Conservation (phyloP, 768 basidiomycete species). For the Erythrobasidium yunnanense region DNA sequence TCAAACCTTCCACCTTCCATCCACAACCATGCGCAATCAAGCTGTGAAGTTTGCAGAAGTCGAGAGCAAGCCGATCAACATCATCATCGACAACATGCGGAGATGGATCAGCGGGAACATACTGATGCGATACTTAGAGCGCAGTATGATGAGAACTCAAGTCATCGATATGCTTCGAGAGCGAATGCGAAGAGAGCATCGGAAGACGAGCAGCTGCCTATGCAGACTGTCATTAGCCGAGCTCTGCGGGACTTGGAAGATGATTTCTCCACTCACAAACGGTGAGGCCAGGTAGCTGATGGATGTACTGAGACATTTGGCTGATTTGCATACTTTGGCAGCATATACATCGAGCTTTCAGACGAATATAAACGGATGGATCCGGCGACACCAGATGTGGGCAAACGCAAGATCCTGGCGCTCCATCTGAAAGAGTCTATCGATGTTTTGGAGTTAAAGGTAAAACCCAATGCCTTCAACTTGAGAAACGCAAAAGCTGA, state of each 20-base stretch:
- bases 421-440: slow-evolving; percentile 83
- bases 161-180: too few species aligned
- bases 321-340: slow-evolving; percentile 39
- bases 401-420: slow-evolving; percentile 73
- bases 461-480: slow-evolving; percentile 40
- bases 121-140: too few species aligned
- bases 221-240: slow-evolving; percentile 73
- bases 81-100: too few species aligned
- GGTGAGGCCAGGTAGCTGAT: slow-evolving; percentile 48
- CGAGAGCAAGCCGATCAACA: too few species aligned
- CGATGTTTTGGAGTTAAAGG: slow-evolving; percentile 83
- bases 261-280: slow-evolving; percentile 88
- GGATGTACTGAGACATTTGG: too few species aligned
- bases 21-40: slow-evolving; percentile 56
- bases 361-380: slow-evolving; percentile 89
- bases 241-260: slow-evolving; percentile 83
- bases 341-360: slow-evolving; percentile 78
- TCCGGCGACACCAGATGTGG: slow-evolving; percentile 59
- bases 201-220: slow-evolving; percentile 49
- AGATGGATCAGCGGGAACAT: too few species aligned
- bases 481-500: background rate
- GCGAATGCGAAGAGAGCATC: background rate
- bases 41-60: slow-evolving; percentile 49
- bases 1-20: slow-evolving; percentile 65
- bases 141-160: background rate